Base-by-base conservation (phyloP, 2,329 filamentous ascomycete species). In the Zasmidium citrigriseum region DNA sequence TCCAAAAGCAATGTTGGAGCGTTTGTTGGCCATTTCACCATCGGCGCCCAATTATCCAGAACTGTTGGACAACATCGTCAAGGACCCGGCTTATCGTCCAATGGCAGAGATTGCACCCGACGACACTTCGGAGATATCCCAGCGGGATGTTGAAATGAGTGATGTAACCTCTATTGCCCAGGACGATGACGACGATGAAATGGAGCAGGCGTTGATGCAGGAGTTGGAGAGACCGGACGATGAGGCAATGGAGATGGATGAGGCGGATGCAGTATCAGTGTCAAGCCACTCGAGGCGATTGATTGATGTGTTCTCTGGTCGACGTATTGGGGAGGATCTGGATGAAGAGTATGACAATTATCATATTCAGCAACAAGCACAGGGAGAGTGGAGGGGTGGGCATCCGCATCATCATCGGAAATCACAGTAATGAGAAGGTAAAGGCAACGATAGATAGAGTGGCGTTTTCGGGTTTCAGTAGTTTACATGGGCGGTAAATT, bases 291-390 rank as follows among this genome's bases (percentile, higher is more conserved):
- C 47, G 10, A 49, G 10, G 20, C 11, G 21, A 4, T 25, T 53
- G 51, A 53, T 53, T 25, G 51, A 53, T 53, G 51, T 53, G 12
- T 44, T 46, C 27, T 7, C 34, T 9, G 51, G 51, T 21, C 29
- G 34, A 20, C 11, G 51, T 21, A 11, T 18, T 14, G 27, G 7
- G 14, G 47, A 25, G 12, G 47, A 34, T 7, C 14, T 16, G 16
- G 20, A 25, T 16, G 47, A 22, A 21, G 22, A 11, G 20, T 11
- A 11, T 21, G 45, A 47, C 20, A 47, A 20, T 20, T 24, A 47
- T 22, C 45, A 20, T 22, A 20, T 4, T 22, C 20, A 11, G 45
- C 45, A 22, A 11, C 10, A 18, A 24, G 45, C 11, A 16, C 45
- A 47, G 23, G 45, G 22, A 23, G 47, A 10, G 16, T 49, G 22